Conservation (phyloP, 2,329 filamentous ascomycete genomes). For the Camptophora hylomeconis region DNA sequence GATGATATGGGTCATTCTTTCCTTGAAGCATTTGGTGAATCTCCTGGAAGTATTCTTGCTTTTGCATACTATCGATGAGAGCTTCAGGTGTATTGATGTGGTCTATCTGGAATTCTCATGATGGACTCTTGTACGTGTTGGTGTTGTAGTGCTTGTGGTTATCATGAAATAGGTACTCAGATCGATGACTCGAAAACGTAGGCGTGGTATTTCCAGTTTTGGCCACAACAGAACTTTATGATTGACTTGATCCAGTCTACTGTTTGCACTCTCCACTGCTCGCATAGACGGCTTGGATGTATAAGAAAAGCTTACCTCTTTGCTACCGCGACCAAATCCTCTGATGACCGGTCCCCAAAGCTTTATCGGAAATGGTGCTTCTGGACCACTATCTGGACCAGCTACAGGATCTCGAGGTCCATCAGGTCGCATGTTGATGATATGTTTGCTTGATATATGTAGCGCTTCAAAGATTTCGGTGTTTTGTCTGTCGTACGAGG, state of each 20-base stretch:
- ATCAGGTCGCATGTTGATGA: conserved; percentile 31
- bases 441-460: neutral
- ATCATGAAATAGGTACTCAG: conserved; percentile 1
- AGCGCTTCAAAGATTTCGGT: neutral
- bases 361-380: conserved; percentile 65
- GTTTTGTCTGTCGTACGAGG: neutral
- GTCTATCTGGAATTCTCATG: conserved; percentile 1
- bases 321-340: conserved; percentile 86
- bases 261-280: neutral
- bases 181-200: conserved; percentile 1
- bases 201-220: too few relatives aligned
- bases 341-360: conserved; percentile 81
- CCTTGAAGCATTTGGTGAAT: conserved; percentile 2
- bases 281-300: neutral
- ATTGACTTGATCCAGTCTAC: neutral
- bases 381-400: conserved; percentile 60
- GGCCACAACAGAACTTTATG: too few relatives aligned
- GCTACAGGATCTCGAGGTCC: conserved; percentile 54
- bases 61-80: neutral
- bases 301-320: conserved; percentile 52
- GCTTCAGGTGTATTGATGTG: neutral
- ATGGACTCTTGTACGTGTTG: neutral
- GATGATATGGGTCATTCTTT: too few relatives aligned
- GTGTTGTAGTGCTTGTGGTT: neutral
- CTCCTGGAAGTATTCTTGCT: neutral